Evolutionary conservation across 257 asterid species (phyloP).

Genomic region (Solanum chmielewskii): DNA sequence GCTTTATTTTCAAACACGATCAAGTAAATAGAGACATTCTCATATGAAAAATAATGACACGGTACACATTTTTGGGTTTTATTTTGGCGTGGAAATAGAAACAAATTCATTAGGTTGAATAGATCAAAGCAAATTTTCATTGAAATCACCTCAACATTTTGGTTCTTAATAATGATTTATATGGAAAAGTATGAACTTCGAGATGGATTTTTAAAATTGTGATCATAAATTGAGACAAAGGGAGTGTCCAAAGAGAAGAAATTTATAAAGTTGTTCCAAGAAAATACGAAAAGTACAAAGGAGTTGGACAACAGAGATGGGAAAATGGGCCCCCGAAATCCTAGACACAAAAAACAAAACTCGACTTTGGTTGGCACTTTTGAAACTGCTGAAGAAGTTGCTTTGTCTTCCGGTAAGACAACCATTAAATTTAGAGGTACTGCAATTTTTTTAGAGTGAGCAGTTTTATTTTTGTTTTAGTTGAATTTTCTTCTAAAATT

Average conservation of each 20-base stretch:
- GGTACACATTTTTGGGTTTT: no score
- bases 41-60: no score
- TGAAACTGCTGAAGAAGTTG: neutral
- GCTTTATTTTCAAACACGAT: no score
- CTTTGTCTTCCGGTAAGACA: neutral
- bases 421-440: neutral
- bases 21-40: no score
- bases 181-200: neutral
- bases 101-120: no score
- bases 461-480: neutral
- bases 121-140: no score
- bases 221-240: neutral
- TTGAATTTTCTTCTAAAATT: neutral
- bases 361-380: neutral
- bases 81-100: no score
- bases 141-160: no score
- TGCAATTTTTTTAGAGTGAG: neutral
- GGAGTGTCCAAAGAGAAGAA: neutral
- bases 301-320: neutral
- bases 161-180: no score
- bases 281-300: neutral
- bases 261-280: neutral
- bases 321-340: neutral
- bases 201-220: neutral
- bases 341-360: neutral